phyloP scores from a whole-genome alignment of 1,284 basidiomycete genomes.

The Thelephora terrestris region DNA sequence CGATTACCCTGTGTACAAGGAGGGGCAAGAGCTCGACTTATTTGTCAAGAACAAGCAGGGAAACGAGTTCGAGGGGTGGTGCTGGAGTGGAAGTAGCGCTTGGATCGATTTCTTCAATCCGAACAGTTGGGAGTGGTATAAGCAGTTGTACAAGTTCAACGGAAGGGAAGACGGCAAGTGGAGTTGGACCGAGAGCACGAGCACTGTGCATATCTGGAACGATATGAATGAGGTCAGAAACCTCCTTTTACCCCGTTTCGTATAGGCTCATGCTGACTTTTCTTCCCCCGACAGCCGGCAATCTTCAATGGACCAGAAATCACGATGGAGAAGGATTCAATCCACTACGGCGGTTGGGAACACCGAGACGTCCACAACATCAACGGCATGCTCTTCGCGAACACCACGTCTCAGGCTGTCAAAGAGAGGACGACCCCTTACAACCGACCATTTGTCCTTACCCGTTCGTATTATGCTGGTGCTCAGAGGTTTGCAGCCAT shows the following conservation, averaged over 20 bases:
- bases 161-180: conserved; percentile 38
- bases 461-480: conserved; percentile 91
- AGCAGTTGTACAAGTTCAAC: conserved; percentile 64
- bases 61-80: conserved; percentile 94
- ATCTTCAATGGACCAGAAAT: conserved; percentile 99
- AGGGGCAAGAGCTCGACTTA: conserved; percentile 72
- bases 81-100: conserved; percentile 91
- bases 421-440: conserved; percentile 65
- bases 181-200: conserved; percentile 70
- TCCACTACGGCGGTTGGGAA: conserved; percentile 94
- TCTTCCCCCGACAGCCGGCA: conserved; percentile 52
- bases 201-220: conserved; percentile 89
- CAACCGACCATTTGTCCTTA: conserved; percentile 88
- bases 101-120: conserved; percentile 99
- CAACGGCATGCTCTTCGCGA: conserved; percentile 83
- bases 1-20: conserved; percentile 79
- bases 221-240: conserved; percentile 88
- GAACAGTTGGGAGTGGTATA: conserved; percentile 87
- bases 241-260: neutral
- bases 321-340: conserved; percentile 89
- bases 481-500: conserved; percentile 94
- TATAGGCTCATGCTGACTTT: neutral
- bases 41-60: conserved; percentile 78
- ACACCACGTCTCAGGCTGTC: conserved; percentile 80
- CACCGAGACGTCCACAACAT: conserved; percentile 95